These are phyloP conservation scores for Dictyostelium intermedium DNA, from an alignment of 78 protist genomes.

Conservation along the genomic window DNA sequence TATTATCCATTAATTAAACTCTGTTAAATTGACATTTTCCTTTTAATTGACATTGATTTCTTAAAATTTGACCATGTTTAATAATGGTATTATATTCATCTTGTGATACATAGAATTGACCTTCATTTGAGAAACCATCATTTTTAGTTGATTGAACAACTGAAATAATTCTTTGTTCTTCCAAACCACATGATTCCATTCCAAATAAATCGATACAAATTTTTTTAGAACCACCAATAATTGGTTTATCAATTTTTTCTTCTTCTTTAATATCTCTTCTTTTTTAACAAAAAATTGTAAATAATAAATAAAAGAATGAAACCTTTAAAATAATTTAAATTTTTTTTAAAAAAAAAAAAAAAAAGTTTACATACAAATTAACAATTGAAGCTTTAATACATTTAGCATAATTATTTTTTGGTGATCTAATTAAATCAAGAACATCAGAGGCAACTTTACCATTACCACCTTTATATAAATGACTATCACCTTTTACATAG, in stretches of 20 bases:
- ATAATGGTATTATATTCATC: neutral
- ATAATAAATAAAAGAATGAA: neutral
- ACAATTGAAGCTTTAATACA: neutral
- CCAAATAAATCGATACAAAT: slow-evolving; percentile 15
- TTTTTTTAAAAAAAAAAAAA: neutral
- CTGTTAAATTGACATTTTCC: neutral
- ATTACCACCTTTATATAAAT: neutral
- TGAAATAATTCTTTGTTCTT: neutral
- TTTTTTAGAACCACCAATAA: slow-evolving; percentile 16
- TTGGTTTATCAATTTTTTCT: neutral
- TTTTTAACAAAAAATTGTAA: neutral
- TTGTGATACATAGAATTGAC: neutral
- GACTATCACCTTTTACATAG: neutral
- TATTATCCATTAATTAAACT: neutral
- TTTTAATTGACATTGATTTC: slow-evolving; percentile 10
- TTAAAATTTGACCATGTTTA: slow-evolving; percentile 18
- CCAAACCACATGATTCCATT: neutral
- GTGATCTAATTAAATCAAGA: neutral
- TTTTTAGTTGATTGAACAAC: slow-evolving; percentile 15
- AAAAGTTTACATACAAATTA: neutral
- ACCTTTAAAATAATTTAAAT: too few species aligned
- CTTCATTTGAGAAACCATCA: slow-evolving; percentile 1
- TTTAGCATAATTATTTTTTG: neutral
- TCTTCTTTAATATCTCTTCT: neutral
- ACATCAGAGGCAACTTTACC: neutral